Conservation (phyloP, 129 eudicot genomes). For the Escallonia rubra region DNA sequence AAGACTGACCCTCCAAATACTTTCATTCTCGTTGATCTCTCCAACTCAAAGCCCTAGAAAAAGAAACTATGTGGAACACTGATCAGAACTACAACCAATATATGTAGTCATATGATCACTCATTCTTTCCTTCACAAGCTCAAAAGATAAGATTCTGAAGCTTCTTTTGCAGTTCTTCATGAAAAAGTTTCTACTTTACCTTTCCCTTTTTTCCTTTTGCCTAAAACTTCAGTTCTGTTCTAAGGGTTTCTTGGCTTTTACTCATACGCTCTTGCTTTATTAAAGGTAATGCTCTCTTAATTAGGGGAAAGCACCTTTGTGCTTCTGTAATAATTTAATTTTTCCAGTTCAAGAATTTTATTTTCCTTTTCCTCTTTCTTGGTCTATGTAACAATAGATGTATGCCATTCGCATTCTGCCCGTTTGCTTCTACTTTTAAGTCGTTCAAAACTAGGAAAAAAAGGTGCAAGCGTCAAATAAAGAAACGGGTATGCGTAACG, state of each 20-base stretch:
- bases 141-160: slow-evolving; percentile 12
- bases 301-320: slow-evolving; percentile 9
- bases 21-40: slow-evolving; percentile 11
- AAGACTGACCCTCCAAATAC: slow-evolving; percentile 9
- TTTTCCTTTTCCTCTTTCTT: too few relatives aligned
- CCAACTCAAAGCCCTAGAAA: background rate
- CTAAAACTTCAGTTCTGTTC: background rate
- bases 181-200: background rate
- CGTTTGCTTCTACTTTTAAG: too few relatives aligned
- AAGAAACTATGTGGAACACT: background rate
- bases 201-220: background rate
- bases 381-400: too few relatives aligned
- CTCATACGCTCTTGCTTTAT: slow-evolving; percentile 18
- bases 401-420: too few relatives aligned
- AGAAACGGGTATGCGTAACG: too few relatives aligned
- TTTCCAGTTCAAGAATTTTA: too few relatives aligned
- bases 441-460: too few relatives aligned
- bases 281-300: slow-evolving; percentile 5
- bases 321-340: background rate
- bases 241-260: slow-evolving; percentile 15
- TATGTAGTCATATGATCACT: slow-evolving; percentile 16
- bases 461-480: too few relatives aligned
- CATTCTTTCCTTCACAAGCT: slow-evolving; percentile 42
- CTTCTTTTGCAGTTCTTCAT: background rate
- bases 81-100: background rate